Conservation (phyloP, 768 basidiomycete species). For the Termitomyces sp. region DNA sequence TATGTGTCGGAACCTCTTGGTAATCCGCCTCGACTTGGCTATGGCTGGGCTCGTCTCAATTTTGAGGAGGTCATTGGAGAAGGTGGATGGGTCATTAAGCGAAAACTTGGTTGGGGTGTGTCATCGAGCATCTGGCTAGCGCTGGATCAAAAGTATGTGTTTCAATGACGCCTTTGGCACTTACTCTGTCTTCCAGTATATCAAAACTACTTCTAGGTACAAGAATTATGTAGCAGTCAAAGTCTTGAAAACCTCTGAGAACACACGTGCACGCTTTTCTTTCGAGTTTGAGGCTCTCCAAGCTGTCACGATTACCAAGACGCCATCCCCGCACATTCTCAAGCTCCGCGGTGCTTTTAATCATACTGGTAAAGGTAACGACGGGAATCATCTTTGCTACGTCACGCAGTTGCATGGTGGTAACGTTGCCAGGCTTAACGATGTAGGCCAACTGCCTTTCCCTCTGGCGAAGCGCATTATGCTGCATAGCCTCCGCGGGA, state of each 20-base stretch:
- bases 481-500: neutral
- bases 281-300: neutral
- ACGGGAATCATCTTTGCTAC: neutral
- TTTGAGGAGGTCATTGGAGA: neutral
- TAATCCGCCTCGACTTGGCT: neutral
- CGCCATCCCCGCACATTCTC: neutral
- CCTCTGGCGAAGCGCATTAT: neutral
- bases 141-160: neutral
- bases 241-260: neutral
- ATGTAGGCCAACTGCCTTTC: neutral
- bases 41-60: neutral
- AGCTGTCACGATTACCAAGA: neutral
- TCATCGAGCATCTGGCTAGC: neutral
- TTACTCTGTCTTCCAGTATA: neutral
- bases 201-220: neutral
- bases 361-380: neutral
- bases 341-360: neutral
- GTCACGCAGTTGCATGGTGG: neutral
- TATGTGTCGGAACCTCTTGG: neutral
- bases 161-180: neutral
- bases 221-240: neutral
- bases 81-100: neutral
- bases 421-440: neutral
- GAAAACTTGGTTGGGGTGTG: neutral
- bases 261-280: neutral